Conservation (phyloP, 352 stramenopile species). For the Phytophthora colocasiae region DNA sequence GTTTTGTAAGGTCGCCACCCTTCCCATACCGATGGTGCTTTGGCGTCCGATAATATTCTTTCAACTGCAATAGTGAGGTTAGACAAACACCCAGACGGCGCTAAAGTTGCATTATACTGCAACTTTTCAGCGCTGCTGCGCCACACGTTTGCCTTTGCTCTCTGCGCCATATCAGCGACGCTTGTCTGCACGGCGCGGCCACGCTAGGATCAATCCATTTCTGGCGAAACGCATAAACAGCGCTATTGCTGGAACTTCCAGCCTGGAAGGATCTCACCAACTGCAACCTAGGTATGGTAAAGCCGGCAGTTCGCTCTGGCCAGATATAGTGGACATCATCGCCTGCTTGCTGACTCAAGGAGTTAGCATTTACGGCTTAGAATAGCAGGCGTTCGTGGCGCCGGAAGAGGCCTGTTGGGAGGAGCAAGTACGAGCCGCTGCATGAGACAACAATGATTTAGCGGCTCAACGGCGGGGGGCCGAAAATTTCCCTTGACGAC, state of each 20-base stretch:
- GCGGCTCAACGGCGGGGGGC: neutral
- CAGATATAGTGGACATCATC: constrained; percentile 4
- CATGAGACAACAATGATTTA: neutral
- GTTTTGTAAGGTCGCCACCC: constrained; percentile 8
- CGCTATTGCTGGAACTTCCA: constrained; percentile 6
- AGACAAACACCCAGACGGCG: neutral
- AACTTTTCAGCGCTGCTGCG: too few species aligned
- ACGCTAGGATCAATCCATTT: constrained; percentile 10
- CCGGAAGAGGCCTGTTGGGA: neutral
- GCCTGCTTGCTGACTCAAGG: constrained; percentile 4
- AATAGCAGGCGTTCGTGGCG: constrained; percentile 1
- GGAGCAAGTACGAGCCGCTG: neutral
- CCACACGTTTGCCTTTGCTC: neutral
- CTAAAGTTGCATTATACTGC: too few species aligned
- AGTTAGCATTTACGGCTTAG: neutral
- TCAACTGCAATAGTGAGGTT: constrained; percentile 1
- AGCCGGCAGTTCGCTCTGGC: constrained; percentile 8
- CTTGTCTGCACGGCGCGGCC: neutral
- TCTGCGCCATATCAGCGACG: constrained; percentile 9
- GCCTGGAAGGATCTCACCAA: constrained; percentile 11
- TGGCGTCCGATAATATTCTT: constrained; percentile 4
- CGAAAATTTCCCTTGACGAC: constrained; percentile 12
- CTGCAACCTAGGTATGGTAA: constrained; percentile 13
- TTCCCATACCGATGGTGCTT: constrained; percentile 8
- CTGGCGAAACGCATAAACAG: constrained; percentile 5